Base-by-base conservation (phyloP, 1,139 yeast genomes). In the Suhomyces ambrosiae region DNA sequence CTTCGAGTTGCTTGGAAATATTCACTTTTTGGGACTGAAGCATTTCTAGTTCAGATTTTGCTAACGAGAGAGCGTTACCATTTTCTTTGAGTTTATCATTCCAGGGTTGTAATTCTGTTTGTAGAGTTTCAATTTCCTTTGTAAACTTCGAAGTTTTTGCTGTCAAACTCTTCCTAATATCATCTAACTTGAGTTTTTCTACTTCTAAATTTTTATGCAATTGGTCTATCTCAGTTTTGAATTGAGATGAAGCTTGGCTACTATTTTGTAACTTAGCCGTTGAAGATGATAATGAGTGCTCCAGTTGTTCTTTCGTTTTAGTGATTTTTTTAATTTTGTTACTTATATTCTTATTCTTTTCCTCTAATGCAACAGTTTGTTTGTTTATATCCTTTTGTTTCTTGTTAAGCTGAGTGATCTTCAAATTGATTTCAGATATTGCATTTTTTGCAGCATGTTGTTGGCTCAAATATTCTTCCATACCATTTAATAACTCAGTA, bases 101-200 rank as follows among this genome's bases (percentile, higher is more conserved):
- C 94, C 95, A 89, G 0, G 98, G 98, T 45, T 86, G 92, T 7
- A 89, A 63, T 45, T 82, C 70, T 7, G 71, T 71, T 52, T 87
- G 94, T 27, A 82, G 63, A 5, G 54, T 50, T 48, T 81, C 87
- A 37, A 88, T 82, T 52, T 84, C 73, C 13, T 71, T 72, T 0
- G 88, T 77, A 42, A 80, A 76, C 2, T 64, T 77, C 10, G 81
- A 74, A 0, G 95, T 92, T 54, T 88, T 87, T 37, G 80, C 83
- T 11, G 88, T 80, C 38, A 92, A 69, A 21, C 79, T 79, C 8
- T 71, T 53, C 52, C 92, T 80, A 13, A 90, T 82, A 25, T 73
- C 73, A 41, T 79, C 84, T 16, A 92, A 64, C 24, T 65, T 68
- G 0, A 55, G 56, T 41, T 76, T 78, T 54, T 90, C 96, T 0